These are phyloP conservation scores for Cyclanthera cordifolia DNA, from an alignment of 306 rosid genomes.

Conservation along the genomic window DNA sequence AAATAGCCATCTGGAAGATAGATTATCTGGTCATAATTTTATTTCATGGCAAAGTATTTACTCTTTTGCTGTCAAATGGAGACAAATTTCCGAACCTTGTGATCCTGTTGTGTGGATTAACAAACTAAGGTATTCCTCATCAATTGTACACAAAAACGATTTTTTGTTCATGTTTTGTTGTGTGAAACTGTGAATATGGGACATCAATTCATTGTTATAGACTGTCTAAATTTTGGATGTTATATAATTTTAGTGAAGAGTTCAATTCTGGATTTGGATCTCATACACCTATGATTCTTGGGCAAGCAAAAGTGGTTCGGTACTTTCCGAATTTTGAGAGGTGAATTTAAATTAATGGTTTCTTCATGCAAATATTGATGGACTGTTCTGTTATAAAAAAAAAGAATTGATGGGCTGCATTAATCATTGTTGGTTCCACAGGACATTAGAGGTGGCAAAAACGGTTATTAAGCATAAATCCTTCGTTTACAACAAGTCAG, in stretches of 20 bases:
- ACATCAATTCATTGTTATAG: neutral
- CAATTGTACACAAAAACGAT: neutral
- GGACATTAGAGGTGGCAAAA: constrained; percentile 67
- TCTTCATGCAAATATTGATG: constrained; percentile 7
- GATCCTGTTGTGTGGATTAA: constrained; percentile 93
- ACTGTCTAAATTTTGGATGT: neutral
- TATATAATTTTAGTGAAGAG: constrained; percentile 48
- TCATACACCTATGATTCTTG: constrained; percentile 85
- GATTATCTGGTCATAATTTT: constrained; percentile 41
- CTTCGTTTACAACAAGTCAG: constrained; percentile 52
- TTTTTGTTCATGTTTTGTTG: neutral
- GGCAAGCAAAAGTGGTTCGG: constrained; percentile 92
- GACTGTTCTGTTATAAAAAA: neutral
- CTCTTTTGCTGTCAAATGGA: constrained; percentile 78
- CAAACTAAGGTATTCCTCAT: constrained; percentile 62
- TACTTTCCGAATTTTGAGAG: constrained; percentile 75
- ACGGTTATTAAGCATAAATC: constrained; percentile 54
- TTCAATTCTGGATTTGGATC: constrained; percentile 87
- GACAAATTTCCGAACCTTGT: constrained; percentile 89
- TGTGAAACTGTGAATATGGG: neutral
- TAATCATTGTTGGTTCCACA: constrained; percentile 32
- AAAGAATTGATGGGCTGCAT: neutral
- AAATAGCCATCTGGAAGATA: constrained; percentile 42
- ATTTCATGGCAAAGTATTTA: constrained; percentile 74
- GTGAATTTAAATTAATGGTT: constrained; percentile 25